These are phyloP conservation scores for Tolypocladium sp. DNA, from an alignment of 2,329 filamentous ascomycete genomes.

Conservation along the genomic window DNA sequence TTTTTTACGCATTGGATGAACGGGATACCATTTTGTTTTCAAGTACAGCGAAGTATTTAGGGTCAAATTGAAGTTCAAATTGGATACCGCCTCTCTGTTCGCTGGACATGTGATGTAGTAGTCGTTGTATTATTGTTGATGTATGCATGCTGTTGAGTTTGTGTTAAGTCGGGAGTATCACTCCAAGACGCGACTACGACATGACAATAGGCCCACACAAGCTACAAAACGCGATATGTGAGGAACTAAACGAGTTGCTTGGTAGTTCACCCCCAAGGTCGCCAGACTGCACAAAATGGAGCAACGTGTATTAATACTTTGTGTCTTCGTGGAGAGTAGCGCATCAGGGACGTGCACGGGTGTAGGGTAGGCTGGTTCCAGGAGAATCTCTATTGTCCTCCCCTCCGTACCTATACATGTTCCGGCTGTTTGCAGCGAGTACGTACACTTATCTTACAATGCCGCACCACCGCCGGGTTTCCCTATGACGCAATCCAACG, in stretches of 20 bases:
- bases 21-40: conserved; percentile 15
- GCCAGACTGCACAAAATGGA: too few species aligned
- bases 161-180: too few species aligned
- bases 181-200: too few species aligned
- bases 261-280: too few species aligned
- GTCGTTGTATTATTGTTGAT: neutral
- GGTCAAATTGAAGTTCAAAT: neutral
- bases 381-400: neutral
- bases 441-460: neutral
- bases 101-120: neutral
- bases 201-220: too few species aligned
- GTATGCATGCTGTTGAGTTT: neutral
- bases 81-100: neutral
- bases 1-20: conserved; percentile 8
- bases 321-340: neutral
- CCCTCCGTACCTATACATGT: neutral
- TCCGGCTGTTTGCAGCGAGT: neutral
- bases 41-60: neutral
- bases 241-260: too few species aligned
- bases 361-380: neutral
- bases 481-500: neutral
- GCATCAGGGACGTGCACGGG: neutral
- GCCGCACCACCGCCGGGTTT: neutral
- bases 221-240: too few species aligned
- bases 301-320: neutral